phyloP scores from a whole-genome alignment of 208 protist genomes.

The Porcisia deanei region DNA sequence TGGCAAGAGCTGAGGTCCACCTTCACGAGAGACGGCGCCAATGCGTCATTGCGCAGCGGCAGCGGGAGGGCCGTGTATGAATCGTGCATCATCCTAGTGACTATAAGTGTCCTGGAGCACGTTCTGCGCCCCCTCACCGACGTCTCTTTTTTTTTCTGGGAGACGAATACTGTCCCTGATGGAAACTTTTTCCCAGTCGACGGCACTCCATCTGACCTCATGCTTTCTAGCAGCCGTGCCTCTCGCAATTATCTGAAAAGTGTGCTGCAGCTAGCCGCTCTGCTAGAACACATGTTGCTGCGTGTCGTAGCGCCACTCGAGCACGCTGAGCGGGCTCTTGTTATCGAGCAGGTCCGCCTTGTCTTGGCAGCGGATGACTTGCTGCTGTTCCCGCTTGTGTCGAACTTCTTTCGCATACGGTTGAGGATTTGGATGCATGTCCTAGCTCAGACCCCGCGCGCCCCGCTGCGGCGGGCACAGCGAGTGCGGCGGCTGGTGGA shows the following conservation, averaged over 20 bases:
- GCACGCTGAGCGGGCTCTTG: constrained; percentile 23
- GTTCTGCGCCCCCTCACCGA: constrained; percentile 48
- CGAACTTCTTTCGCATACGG: constrained; percentile 34
- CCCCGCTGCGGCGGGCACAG: constrained; percentile 36
- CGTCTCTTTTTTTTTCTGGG: constrained; percentile 49
- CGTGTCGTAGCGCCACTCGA: constrained; percentile 18
- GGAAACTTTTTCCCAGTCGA: constrained; percentile 50
- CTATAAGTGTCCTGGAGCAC: constrained; percentile 44
- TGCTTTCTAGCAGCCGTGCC: constrained; percentile 46
- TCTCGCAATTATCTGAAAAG: constrained; percentile 52
- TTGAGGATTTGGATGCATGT: constrained; percentile 49
- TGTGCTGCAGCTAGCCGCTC: constrained; percentile 25
- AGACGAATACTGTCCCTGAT: constrained; percentile 46
- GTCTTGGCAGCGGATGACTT: constrained; percentile 53
- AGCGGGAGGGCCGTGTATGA: constrained; percentile 23
- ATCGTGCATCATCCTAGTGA: constrained; percentile 36
- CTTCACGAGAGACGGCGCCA: neutral
- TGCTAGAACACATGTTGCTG: constrained; percentile 20
- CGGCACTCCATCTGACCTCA: constrained; percentile 8
- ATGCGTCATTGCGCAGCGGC: neutral
- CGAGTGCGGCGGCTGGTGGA: constrained; percentile 46
- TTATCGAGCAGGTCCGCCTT: constrained; percentile 39
- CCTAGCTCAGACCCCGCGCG: constrained; percentile 24
- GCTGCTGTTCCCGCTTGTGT: constrained; percentile 59
- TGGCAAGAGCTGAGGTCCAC: constrained; percentile 19